phyloP scores from a whole-genome alignment of 2,329 filamentous ascomycete genomes.

The Sporothrix curviconia region DNA sequence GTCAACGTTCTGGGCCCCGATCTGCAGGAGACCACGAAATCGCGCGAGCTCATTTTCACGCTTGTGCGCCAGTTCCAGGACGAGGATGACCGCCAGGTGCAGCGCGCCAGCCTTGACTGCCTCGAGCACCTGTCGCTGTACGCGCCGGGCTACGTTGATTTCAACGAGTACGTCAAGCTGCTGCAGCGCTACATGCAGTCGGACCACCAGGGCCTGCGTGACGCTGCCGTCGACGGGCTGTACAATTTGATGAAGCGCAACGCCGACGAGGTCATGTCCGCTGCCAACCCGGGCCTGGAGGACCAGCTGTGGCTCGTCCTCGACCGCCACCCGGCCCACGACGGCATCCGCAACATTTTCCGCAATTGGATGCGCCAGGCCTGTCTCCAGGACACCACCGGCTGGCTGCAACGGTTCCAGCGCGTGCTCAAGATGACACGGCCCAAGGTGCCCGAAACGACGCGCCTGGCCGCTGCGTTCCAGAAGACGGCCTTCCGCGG shows the following conservation, averaged over 20 bases:
- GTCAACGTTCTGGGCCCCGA: slow-evolving; percentile 96
- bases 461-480: slow-evolving; percentile 21
- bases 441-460: slow-evolving; percentile 53
- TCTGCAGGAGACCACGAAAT: slow-evolving; percentile 84
- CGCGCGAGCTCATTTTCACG: slow-evolving; percentile 84
- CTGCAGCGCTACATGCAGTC: slow-evolving; percentile 74
- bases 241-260: slow-evolving; percentile 94
- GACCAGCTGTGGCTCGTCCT: slow-evolving; percentile 88
- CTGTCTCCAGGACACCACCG: slow-evolving; percentile 66
- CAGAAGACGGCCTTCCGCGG: slow-evolving; percentile 33
- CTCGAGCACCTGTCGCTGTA: slow-evolving; percentile 89
- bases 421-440: slow-evolving; percentile 83
- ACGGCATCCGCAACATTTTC: slow-evolving; percentile 79
- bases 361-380: slow-evolving; percentile 92
- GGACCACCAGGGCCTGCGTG: slow-evolving; percentile 60
- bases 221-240: slow-evolving; percentile 78
- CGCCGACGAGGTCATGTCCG: slow-evolving; percentile 71
- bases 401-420: slow-evolving; percentile 89
- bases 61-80: slow-evolving; percentile 76
- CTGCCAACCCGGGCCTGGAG: slow-evolving; percentile 72
- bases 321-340: slow-evolving; percentile 68
- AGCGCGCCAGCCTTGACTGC: slow-evolving; percentile 73
- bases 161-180: slow-evolving; percentile 72
- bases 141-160: slow-evolving; percentile 79
- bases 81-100: slow-evolving; percentile 63